A percentile compares a stretch with the other conserved stretches of the same genome.
Conservation (phyloP, 1,284 basidiomycete species). For the Sphagnurus paluster region DNA sequence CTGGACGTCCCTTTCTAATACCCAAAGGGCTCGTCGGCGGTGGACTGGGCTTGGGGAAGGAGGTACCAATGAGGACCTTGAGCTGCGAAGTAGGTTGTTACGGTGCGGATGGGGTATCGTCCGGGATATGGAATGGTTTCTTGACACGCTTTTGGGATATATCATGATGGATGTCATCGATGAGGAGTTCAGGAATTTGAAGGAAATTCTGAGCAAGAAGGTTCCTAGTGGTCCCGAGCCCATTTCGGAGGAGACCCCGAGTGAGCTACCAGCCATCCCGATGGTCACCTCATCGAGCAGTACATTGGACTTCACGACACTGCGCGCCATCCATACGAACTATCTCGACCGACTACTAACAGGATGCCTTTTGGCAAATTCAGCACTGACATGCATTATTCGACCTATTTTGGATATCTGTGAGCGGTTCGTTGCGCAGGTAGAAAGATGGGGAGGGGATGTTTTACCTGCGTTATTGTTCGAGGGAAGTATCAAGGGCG, state of each 20-base stretch:
- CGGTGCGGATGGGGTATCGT: constrained; percentile 85
- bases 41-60: constrained; percentile 90
- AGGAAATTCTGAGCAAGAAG: constrained; percentile 50
- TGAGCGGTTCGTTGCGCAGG: constrained; percentile 79
- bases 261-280: too few species aligned
- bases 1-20: constrained; percentile 82
- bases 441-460: constrained; percentile 93
- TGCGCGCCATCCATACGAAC: constrained; percentile 76
- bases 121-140: constrained; percentile 87
- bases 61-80: constrained; percentile 70
- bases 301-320: constrained; percentile 84
- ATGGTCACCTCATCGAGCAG: too few species aligned
- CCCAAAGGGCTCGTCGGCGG: constrained; percentile 76
- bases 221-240: constrained; percentile 6
- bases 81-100: constrained; percentile 61
- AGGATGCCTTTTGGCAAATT: constrained; percentile 77
- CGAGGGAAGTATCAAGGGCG: constrained; percentile 69
- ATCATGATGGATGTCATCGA: constrained; percentile 91
- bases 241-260: too few species aligned
- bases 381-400: constrained; percentile 61
- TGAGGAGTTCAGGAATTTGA: constrained; percentile 74
- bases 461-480: constrained; percentile 81
- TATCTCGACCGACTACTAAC: constrained; percentile 82
- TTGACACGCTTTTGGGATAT: constrained; percentile 81
- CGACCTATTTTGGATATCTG: constrained; percentile 79